phyloP scores from a whole-genome alignment of 768 basidiomycete species.

The Boletellus ananas region DNA sequence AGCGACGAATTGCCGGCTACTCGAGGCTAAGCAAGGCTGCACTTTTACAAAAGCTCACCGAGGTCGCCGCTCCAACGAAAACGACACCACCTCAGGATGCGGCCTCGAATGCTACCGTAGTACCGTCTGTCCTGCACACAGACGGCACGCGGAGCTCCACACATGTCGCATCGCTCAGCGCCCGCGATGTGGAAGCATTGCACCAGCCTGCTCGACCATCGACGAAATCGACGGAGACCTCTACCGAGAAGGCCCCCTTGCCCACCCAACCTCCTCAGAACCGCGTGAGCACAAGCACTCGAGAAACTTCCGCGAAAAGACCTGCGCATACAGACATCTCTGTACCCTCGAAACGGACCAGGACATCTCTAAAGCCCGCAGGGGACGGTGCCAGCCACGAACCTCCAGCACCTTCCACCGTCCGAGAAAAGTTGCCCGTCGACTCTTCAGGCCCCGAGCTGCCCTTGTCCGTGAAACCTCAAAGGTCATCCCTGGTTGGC shows the following conservation, averaged over 20 bases:
- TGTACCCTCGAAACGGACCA: slow-evolving; percentile 13
- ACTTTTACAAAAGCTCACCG: slow-evolving; percentile 47
- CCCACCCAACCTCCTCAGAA: neutral
- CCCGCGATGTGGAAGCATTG: neutral
- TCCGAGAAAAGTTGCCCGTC: neutral
- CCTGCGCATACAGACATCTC: slow-evolving; percentile 18
- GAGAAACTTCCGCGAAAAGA: slow-evolving; percentile 13
- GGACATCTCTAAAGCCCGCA: neutral
- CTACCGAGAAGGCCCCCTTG: neutral
- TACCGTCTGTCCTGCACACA: neutral
- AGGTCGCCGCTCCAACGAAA: neutral
- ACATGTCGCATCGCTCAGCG: neutral
- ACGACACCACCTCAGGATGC: neutral
- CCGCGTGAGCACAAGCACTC: neutral
- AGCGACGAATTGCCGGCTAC: slow-evolving; percentile 55
- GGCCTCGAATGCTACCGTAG: neutral
- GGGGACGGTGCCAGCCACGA: neutral
- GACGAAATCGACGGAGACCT: neutral
- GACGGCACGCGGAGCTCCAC: neutral
- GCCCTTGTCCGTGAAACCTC: slow-evolving; percentile 1
- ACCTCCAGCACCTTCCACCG: neutral
- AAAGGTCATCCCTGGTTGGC: neutral
- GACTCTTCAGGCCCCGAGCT: slow-evolving; percentile 5
- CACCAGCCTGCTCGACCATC: neutral
- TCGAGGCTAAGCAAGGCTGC: slow-evolving; percentile 62